Base-by-base conservation (phyloP, 2,329 filamentous ascomycete genomes). In the Fusarium clavum region DNA sequence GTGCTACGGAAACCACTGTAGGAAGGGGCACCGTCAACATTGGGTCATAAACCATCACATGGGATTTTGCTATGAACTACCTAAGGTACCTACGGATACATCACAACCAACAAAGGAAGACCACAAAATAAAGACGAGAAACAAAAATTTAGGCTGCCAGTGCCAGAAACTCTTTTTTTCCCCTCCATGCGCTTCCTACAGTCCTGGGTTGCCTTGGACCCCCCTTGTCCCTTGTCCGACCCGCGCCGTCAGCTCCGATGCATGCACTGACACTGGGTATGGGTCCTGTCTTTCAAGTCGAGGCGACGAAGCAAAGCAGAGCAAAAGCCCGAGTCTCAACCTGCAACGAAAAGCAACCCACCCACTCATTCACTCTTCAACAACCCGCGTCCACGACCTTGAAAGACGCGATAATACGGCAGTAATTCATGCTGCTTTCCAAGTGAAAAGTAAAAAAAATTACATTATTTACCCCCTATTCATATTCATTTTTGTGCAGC, bases 341-440 rank as follows among this genome's bases (percentile, higher is more conserved):
- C 66, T 48, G 61, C 63, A 66, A 66, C 55, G 59, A 64, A 62
- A 65, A 53, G 59, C 62, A 63, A 66, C 59, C 63, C 63, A 70
- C 62, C 71, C 70, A 74, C 68, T 71, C 64, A 70, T 71, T 70
- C 65, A 70, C 69, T 63, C 61, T 60, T 61, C 62, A 61, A 64
- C 69, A 77, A 55, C 32, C 65, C 78, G 78, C 78, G 77, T 79
- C 74, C 61, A 71, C 67, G 60, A 71, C 51, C 69, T 57, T 52
- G 66, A 73, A 75, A 73, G 66, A 75, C 78, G 78, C 77, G 77
- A 79, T 75, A 61, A 32, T 61, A 72, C 69, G 67, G 73, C 76
- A 71, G 73, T 71, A 73, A 73, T 74, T 73, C 71, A 79, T 80
- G 77, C 77, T 76, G 69, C 70, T 74, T 69, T 69, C 66, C 58